Base-by-base conservation (phyloP, 208 protist species). In the Tetramitus jugosus region DNA sequence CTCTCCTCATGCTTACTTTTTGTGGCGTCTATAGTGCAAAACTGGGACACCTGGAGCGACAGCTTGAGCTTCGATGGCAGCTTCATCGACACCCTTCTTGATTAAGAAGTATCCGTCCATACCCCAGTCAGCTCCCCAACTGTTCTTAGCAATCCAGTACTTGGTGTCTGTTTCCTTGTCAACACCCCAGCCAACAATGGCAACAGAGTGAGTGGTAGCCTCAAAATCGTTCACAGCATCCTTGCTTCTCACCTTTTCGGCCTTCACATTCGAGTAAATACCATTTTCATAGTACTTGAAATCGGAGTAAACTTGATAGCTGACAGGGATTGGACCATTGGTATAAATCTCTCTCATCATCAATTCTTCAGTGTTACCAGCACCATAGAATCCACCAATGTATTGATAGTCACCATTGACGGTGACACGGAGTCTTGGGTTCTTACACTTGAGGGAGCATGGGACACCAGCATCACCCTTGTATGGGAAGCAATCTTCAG, bases 131-230 rank as follows among this genome's bases (percentile, higher is more conserved):
- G 49, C 35, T 79, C 90, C 90, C 92, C 91, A 94, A 81, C 87
- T 92, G 86, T 96, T 96, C 37, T 87, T 88, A 79, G 94, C 84
- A 76, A 87, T 88, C 92, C 92, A 96, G 85, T 95, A 96, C 64
- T 79, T 76, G 26, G 81, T 69, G 77, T 87, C 76, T 52, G 80
- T 78, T 56, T 56, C 49, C n/a, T n/a, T n/a, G n/a, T n/a, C n/a
- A n/a, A n/a, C n/a, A 56, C 91, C 91, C 90, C 90, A 96, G 69
- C 92, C 91, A 64, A 94, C 84, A 68, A 96, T 72, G 46, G 83
- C 77, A 79, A 96, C 88, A 42, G 91, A 91, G 79, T 95, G 93
- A 49, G 26, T 49, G 35, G 35, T 14, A 17, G 17, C 39, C 33
- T 71, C 65, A 7, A 7, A 62, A 26, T 62, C 4, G 8, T 62